Evolutionary conservation across 176 grass and related monocot species (phyloP).

Genomic region (Saccharum spontaneum): DNA sequence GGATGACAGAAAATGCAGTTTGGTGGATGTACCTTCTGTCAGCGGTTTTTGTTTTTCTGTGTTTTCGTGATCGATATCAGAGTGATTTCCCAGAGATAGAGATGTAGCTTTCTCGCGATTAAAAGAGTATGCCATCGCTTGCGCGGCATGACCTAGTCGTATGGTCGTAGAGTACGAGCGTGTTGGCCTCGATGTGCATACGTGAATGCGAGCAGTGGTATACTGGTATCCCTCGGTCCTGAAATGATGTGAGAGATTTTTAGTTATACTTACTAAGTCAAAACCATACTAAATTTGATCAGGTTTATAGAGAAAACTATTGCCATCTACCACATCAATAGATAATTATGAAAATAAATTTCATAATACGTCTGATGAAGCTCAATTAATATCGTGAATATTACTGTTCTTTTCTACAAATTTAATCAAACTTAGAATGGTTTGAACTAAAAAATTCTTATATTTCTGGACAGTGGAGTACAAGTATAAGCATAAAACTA

Average conservation of each 20-base stretch:
- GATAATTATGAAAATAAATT: background rate
- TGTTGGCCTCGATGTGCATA: background rate
- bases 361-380: background rate
- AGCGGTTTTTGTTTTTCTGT: background rate
- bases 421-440: background rate
- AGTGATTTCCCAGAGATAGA: conserved; percentile 20
- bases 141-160: background rate
- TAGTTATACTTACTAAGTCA: background rate
- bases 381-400: background rate
- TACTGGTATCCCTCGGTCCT: background rate
- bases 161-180: background rate
- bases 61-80: conserved; percentile 4
- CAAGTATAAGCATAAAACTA: background rate
- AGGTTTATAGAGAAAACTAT: background rate
- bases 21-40: conserved; percentile 11
- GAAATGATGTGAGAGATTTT: background rate
- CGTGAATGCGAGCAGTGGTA: background rate
- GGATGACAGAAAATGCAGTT: background rate
- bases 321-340: background rate
- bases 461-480: background rate
- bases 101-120: background rate
- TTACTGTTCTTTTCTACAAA: background rate
- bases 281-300: background rate
- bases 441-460: background rate
- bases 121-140: background rate